These are phyloP conservation scores for Pichia sp. DNA, from an alignment of 1,139 yeast species.

Conservation along the genomic window DNA sequence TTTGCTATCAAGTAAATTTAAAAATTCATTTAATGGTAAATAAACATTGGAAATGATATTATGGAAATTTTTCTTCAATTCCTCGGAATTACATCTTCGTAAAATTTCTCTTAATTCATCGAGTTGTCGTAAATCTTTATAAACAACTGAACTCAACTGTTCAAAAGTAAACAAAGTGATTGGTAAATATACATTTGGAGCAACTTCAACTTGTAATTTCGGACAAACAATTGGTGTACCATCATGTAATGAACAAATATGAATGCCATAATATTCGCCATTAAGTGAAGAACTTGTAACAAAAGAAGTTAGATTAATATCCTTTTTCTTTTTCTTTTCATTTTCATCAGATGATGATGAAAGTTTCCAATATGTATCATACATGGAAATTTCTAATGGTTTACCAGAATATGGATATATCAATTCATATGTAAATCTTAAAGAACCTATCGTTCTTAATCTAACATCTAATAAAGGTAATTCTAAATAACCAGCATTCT, in stretches of 20 bases:
- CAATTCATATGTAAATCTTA: constrained; percentile 72
- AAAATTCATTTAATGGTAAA: constrained; percentile 58
- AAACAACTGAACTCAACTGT: constrained; percentile 42
- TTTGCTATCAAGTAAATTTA: constrained; percentile 47
- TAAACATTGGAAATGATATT: constrained; percentile 34
- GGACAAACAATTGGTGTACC: constrained; percentile 85
- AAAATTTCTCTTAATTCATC: constrained; percentile 29
- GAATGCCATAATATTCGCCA: constrained; percentile 70
- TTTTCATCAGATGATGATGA: constrained; percentile 24
- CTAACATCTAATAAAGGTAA: constrained; percentile 81
- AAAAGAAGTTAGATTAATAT: constrained; percentile 42
- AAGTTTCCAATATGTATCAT: constrained; percentile 96
- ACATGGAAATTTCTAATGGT: constrained; percentile 83
- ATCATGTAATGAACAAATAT: constrained; percentile 70
- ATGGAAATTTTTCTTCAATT: constrained; percentile 17
- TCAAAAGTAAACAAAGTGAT: constrained; percentile 37
- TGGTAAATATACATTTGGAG: constrained; percentile 41
- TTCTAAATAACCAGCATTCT: constrained; percentile 35
- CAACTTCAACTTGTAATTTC: constrained; percentile 54
- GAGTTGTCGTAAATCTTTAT: constrained; percentile 33
- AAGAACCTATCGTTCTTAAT: constrained; percentile 74
- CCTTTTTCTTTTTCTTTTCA: constrained; percentile 7
- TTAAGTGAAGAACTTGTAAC: constrained; percentile 89
- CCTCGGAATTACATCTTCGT: constrained; percentile 26
- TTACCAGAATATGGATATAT: constrained; percentile 86